Conservation (phyloP, 345 rosid species). For the Citrus hindsii region DNA sequence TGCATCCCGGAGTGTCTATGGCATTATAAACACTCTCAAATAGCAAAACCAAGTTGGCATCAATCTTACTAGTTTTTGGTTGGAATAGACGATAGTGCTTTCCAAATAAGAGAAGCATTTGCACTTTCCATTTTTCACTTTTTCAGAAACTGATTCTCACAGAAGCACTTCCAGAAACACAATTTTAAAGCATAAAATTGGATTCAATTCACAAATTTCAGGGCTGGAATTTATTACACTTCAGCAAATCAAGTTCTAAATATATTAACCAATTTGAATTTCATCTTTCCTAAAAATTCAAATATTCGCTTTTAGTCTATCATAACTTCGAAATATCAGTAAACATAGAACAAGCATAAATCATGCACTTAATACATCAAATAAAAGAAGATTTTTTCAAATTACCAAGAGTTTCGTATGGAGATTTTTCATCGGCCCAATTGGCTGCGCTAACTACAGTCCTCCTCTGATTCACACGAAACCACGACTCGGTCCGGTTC, state of each 20-base stretch:
- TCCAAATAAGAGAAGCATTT: background rate
- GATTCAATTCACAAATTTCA: background rate
- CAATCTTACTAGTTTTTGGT: background rate
- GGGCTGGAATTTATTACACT: background rate
- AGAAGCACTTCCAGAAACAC: background rate
- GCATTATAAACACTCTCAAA: background rate
- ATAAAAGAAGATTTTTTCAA: background rate
- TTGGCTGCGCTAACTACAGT: slow-evolving; percentile 58
- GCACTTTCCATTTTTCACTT: background rate
- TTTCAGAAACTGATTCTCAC: background rate
- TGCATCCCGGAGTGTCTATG: background rate
- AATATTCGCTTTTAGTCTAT: background rate
- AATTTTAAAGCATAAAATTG: background rate
- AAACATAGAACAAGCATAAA: background rate
- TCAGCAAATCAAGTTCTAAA: background rate
- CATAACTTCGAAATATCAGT: background rate
- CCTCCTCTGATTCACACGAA: slow-evolving; percentile 56
- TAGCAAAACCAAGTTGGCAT: background rate
- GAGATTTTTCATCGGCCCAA: slow-evolving; percentile 73
- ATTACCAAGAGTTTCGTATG: slow-evolving; percentile 90
- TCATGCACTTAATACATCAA: background rate
- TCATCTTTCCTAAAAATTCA: background rate
- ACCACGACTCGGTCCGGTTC: slow-evolving; percentile 37
- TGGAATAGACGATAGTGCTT: background rate
- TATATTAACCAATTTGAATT: background rate